These are phyloP conservation scores for Wallacemonas sp. DNA, from an alignment of 208 protist genomes.

Conservation along the genomic window DNA sequence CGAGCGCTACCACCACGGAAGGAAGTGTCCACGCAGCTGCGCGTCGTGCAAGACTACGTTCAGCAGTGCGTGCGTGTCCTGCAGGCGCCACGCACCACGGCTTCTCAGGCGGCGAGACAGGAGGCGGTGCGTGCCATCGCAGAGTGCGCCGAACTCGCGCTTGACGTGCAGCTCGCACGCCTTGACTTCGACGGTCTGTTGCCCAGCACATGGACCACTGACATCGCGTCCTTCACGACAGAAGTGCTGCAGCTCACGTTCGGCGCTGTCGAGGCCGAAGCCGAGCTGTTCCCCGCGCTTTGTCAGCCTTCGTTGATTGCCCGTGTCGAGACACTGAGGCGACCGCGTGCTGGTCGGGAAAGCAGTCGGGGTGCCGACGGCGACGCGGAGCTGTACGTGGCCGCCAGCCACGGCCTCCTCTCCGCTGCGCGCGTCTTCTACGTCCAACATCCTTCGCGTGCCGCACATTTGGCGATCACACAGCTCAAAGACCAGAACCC, in stretches of 20 bases:
- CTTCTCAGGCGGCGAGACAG: not conserved
- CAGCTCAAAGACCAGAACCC: not conserved
- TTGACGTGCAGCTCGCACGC: not conserved
- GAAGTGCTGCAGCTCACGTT: not conserved
- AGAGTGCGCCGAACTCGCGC: not conserved
- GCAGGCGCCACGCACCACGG: not conserved
- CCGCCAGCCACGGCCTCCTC: slow-evolving; percentile 1
- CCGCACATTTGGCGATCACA: not conserved
- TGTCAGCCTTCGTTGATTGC: slow-evolving; percentile 6
- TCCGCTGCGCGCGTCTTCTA: slow-evolving; percentile 4
- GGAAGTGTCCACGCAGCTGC: no score
- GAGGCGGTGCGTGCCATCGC: not conserved
- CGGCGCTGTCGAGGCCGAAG: slow-evolving; percentile 3
- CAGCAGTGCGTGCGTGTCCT: not conserved
- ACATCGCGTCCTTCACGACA: not conserved
- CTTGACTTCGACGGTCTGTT: not conserved
- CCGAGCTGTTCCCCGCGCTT: slow-evolving; percentile 18
- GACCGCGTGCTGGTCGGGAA: not conserved
- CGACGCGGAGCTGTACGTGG: slow-evolving; percentile 12
- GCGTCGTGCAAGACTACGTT: not conserved
- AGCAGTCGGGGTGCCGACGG: not conserved
- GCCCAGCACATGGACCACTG: not conserved
- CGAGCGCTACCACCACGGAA: no score
- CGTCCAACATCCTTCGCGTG: not conserved
- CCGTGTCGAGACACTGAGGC: slow-evolving; percentile 10